These are phyloP conservation scores for Pleurotus tuoliensis DNA, from an alignment of 768 basidiomycete species.

Conservation along the genomic window DNA sequence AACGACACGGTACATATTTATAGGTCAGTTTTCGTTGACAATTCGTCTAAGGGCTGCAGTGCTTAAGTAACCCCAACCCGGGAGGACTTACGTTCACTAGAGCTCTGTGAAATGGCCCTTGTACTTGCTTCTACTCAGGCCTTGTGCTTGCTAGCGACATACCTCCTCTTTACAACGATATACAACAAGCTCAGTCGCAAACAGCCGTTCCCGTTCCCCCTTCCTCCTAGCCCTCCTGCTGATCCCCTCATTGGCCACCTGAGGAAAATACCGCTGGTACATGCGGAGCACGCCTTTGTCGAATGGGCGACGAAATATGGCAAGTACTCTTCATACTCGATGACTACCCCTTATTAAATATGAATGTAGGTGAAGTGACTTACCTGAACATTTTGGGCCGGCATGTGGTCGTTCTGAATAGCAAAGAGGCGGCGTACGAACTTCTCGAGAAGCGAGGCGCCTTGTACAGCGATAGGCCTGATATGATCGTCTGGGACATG, in stretches of 20 bases:
- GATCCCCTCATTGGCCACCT: conserved; percentile 1
- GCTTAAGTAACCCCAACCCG: too few species aligned
- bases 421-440: conserved; percentile 19
- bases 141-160: too few species aligned
- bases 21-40: too few species aligned
- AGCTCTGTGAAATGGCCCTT: too few species aligned
- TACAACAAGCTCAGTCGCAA: not conserved
- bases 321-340: too few species aligned
- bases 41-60: too few species aligned
- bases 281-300: not conserved
- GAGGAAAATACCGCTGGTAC: not conserved
- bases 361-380: not conserved
- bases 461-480: conserved; percentile 27
- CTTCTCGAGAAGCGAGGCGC: conserved; percentile 26
- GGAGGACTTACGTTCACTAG: too few species aligned
- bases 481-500: conserved; percentile 11
- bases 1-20: too few species aligned
- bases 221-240: not conserved
- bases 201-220: not conserved
- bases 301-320: not conserved
- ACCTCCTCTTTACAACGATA: too few species aligned
- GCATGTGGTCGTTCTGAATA: conserved; percentile 26
- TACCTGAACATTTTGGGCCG: conserved; percentile 12
- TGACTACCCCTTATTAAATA: too few species aligned
- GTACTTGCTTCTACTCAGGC: too few species aligned